These are phyloP conservation scores for Magnaporthiopsis rhizophila DNA, from an alignment of 2,329 filamentous ascomycete genomes.

Conservation along the genomic window DNA sequence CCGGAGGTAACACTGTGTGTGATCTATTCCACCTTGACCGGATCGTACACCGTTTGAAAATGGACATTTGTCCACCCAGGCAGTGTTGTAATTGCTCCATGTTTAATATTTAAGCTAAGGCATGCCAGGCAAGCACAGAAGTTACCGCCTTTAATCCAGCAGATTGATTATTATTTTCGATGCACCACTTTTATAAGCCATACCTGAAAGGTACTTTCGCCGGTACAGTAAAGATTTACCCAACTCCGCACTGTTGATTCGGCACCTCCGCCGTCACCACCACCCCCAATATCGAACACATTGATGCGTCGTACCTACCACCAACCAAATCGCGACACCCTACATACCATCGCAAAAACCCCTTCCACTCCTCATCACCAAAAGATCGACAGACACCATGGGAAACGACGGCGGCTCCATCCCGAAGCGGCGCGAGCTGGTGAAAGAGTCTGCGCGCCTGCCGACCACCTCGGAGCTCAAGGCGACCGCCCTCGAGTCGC, in stretches of 20 bases:
- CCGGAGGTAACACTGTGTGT: not conserved
- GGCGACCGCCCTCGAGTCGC: conserved; percentile 75
- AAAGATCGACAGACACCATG: conserved; percentile 44
- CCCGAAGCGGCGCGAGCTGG: conserved; percentile 88
- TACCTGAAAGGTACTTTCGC: too few species aligned
- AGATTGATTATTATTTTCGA: too few species aligned
- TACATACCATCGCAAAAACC: not conserved
- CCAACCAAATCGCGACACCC: not conserved
- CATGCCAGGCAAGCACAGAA: too few species aligned
- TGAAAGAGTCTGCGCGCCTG: conserved; percentile 81
- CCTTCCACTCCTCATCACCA: not conserved
- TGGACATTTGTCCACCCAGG: not conserved
- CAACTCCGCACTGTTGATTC: too few species aligned
- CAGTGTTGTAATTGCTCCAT: too few species aligned
- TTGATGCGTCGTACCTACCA: too few species aligned
- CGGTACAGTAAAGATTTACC: too few species aligned
- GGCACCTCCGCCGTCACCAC: too few species aligned
- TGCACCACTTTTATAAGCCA: too few species aligned
- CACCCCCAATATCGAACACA: too few species aligned
- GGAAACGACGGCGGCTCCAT: conserved; percentile 98
- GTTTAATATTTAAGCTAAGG: too few species aligned
- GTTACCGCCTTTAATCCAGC: too few species aligned
- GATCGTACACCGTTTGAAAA: not conserved
- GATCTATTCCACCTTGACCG: not conserved
- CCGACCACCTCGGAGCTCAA: conserved; percentile 82